Evolutionary conservation across 1,284 basidiomycete species (phyloP).

Genomic region (Cryptococcus sp.): DNA sequence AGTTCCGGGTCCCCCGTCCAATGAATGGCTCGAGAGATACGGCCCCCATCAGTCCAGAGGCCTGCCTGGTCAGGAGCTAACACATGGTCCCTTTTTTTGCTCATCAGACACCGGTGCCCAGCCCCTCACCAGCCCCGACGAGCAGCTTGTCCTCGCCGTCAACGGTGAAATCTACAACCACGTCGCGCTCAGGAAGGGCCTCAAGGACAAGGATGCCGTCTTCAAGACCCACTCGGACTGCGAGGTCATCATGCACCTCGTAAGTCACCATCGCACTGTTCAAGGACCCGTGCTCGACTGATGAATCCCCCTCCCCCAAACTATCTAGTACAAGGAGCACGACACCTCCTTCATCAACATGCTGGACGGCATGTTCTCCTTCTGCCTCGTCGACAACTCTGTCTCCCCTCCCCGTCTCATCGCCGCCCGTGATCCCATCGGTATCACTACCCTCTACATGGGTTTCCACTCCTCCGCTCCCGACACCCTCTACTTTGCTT

Average conservation of each 20-base stretch:
- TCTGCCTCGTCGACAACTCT: constrained; percentile 90
- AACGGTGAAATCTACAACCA: constrained; percentile 99
- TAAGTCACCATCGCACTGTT: constrained; percentile 49
- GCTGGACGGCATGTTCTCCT: constrained; percentile 99
- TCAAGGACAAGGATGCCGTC: constrained; percentile 60
- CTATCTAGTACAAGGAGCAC: constrained; percentile 71
- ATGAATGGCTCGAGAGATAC: neutral
- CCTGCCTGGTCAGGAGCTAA: constrained; percentile 3
- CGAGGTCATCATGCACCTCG: constrained; percentile 91
- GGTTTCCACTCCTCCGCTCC: constrained; percentile 85
- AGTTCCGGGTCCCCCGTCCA: neutral
- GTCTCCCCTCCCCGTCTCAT: constrained; percentile 84
- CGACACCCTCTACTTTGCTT: constrained; percentile 85
- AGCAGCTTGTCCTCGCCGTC: constrained; percentile 81
- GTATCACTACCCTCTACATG: constrained; percentile 97
- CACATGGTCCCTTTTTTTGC: neutral
- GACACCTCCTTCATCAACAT: constrained; percentile 68
- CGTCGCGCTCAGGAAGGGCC: constrained; percentile 68
- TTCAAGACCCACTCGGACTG: constrained; percentile 99
- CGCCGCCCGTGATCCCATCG: constrained; percentile 95
- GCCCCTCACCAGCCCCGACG: constrained; percentile 84
- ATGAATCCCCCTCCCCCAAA: too few relatives aligned
- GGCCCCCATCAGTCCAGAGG: neutral
- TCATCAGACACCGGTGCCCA: constrained; percentile 89
- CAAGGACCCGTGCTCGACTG: neutral